Base-by-base conservation (phyloP, 331 rosid species). In the Acacia concinna region DNA sequence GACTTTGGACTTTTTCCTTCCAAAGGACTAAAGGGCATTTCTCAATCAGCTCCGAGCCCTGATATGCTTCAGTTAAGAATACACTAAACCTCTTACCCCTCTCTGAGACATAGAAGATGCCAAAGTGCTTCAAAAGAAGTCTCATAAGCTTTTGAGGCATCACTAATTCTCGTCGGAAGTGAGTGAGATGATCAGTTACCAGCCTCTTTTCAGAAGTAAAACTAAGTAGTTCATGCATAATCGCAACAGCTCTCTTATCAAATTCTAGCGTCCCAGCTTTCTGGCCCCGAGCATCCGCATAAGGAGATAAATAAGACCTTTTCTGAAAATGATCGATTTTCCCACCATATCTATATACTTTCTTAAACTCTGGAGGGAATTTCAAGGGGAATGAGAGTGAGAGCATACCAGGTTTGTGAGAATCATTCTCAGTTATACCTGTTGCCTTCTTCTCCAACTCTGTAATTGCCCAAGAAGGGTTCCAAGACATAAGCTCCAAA, bases 81-180 rank as follows among this genome's bases (percentile, higher is more conserved):
- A 94, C 97, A 65, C 97, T 92, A 79, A 92, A 91, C 82, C 98
- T 88, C 93, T 91, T 92, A 75, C 98, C 97, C 46, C 97, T 88
- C 94, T 94, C 97, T 0, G 97, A 92, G 3, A 94, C 98, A 73
- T 92, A 92, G 83, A 94, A 94, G 7, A 94, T 88, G 37, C 97
- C 97, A 67, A 87, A 82, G 77, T 94, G 97, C 88, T 92, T 94
- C 78, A 94, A 77, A 80, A 94, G 84, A 80, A 94, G 92, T 74
- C 95, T 92, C 97, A 92, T 94, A 49, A 94, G 82, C 85, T 91
- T 94, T 81, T 91, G 97, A 68, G 97, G 98, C 98, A 94, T 88
- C 73, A 88, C 91, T 9, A 94, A 82, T 63, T 94, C 97, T 60
- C 81, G 81, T 44, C 97, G 94, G 54, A 94, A 94, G 68, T 94